Conservation (phyloP, 768 basidiomycete species). For the Phlegmacium glaucopus region DNA sequence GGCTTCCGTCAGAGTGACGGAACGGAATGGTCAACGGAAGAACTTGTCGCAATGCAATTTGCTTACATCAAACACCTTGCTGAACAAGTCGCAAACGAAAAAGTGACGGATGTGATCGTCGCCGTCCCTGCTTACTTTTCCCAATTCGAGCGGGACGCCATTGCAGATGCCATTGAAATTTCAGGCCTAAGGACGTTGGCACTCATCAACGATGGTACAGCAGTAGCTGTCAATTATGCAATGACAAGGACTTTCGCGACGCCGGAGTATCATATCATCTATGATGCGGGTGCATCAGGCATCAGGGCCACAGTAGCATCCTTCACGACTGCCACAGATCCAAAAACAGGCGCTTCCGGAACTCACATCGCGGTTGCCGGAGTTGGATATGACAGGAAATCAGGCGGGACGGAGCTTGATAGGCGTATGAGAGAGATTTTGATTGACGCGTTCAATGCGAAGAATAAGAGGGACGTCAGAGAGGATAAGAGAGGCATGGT, state of each 20-base stretch:
- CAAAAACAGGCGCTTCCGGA: constrained; percentile 48
- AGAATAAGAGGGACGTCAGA: constrained; percentile 64
- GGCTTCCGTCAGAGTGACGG: constrained; percentile 58
- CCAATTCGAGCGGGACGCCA: constrained; percentile 87
- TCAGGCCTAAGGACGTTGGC: constrained; percentile 82
- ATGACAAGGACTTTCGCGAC: constrained; percentile 88
- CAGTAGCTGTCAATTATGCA: constrained; percentile 96
- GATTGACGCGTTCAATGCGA: constrained; percentile 67
- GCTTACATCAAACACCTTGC: constrained; percentile 88
- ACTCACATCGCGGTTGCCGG: constrained; percentile 80
- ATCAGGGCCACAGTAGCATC: constrained; percentile 75
- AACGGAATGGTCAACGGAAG: constrained; percentile 79
- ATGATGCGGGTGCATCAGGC: constrained; percentile 88
- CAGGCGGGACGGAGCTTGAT: constrained; percentile 85
- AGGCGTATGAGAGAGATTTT: constrained; percentile 79
- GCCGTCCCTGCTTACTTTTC: constrained; percentile 91
- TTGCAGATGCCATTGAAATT: constrained; percentile 90
- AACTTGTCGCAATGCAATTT: constrained; percentile 92
- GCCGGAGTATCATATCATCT: constrained; percentile 86
- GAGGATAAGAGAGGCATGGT: constrained; percentile 83
- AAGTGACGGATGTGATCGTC: constrained; percentile 79
- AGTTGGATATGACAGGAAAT: constrained; percentile 73
- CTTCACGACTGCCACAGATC: constrained; percentile 51
- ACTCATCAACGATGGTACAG: constrained; percentile 89
- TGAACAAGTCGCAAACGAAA: constrained; percentile 69